Evolutionary conservation across 495 filamentous ascomycete genomes (phyloP).

Genomic region (Lophiotrema nucula): DNA sequence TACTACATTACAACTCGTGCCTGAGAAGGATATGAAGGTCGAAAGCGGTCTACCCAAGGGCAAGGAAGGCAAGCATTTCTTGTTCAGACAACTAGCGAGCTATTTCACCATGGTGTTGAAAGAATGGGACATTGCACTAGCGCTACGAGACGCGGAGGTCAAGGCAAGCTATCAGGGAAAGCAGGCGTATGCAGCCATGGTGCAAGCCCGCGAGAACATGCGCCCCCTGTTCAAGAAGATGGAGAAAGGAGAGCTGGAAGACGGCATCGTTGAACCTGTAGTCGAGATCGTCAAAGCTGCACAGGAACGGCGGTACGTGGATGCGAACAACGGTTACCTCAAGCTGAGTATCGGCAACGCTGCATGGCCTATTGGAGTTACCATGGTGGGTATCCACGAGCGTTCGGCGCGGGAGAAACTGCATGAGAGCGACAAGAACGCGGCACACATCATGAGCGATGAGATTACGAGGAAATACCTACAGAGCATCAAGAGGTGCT

Average conservation of each 20-base stretch:
- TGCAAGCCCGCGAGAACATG: slow-evolving; percentile 80
- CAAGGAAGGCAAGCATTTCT: slow-evolving; percentile 53
- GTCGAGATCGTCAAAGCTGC: slow-evolving; percentile 92
- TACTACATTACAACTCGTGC: slow-evolving; percentile 71
- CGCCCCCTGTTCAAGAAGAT: slow-evolving; percentile 86
- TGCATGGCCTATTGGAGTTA: slow-evolving; percentile 98
- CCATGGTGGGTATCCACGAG: slow-evolving; percentile 99
- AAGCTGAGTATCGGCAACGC: slow-evolving; percentile 95
- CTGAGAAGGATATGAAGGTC: slow-evolving; percentile 86
- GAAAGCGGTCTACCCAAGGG: slow-evolving; percentile 54
- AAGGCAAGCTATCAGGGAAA: slow-evolving; percentile 74
- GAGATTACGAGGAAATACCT: slow-evolving; percentile 92
- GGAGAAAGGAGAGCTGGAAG: slow-evolving; percentile 73
- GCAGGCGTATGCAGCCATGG: slow-evolving; percentile 73
- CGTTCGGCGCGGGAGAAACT: slow-evolving; percentile 91
- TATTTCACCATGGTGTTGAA: slow-evolving; percentile 91
- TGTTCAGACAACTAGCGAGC: slow-evolving; percentile 83
- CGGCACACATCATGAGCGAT: slow-evolving; percentile 95
- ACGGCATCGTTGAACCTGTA: slow-evolving; percentile 75
- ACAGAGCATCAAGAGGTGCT: slow-evolving; percentile 95
- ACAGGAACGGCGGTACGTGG: slow-evolving; percentile 86
- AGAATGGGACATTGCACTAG: slow-evolving; percentile 82
- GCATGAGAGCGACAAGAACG: slow-evolving; percentile 73
- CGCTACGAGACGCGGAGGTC: slow-evolving; percentile 59
- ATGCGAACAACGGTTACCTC: slow-evolving; percentile 94